Evolutionary conservation across 2,329 filamentous ascomycete species (phyloP).

Genomic region (Arthrobotrys megalospora): DNA sequence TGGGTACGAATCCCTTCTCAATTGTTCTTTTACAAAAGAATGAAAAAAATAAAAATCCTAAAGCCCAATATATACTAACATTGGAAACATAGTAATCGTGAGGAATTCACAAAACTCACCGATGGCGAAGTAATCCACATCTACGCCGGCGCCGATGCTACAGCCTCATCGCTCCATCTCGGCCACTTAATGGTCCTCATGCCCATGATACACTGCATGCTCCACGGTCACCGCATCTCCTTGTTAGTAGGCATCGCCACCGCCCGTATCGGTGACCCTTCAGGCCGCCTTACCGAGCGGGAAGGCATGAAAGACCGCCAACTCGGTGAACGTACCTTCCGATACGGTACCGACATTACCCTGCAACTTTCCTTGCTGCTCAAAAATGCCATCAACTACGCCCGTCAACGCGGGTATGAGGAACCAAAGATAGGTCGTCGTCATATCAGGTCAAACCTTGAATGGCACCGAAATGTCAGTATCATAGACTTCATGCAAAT

Average conservation of each 20-base stretch:
- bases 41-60: no score
- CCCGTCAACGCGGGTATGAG: conserved; percentile 71
- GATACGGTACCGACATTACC: conserved; percentile 36
- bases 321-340: conserved; percentile 41
- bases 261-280: conserved; percentile 83
- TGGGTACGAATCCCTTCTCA: conserved; percentile 22
- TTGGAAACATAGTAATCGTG: conserved; percentile 20
- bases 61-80: neutral
- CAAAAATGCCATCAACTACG: conserved; percentile 50
- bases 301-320: conserved; percentile 54
- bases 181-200: conserved; percentile 86
- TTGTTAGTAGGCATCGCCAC: conserved; percentile 78
- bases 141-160: conserved; percentile 87
- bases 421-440: conserved; percentile 77
- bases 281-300: conserved; percentile 71
- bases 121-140: conserved; percentile 63
- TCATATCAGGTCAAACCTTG: conserved; percentile 83
- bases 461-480: conserved; percentile 82
- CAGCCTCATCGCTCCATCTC: conserved; percentile 82
- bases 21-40: neutral
- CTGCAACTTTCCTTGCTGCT: conserved; percentile 31
- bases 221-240: conserved; percentile 79
- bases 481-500: conserved; percentile 82
- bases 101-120: conserved; percentile 37
- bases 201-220: conserved; percentile 86